These are phyloP conservation scores for Blumeria graminis DNA, from an alignment of 2,329 filamentous ascomycete genomes.

Conservation along the genomic window DNA sequence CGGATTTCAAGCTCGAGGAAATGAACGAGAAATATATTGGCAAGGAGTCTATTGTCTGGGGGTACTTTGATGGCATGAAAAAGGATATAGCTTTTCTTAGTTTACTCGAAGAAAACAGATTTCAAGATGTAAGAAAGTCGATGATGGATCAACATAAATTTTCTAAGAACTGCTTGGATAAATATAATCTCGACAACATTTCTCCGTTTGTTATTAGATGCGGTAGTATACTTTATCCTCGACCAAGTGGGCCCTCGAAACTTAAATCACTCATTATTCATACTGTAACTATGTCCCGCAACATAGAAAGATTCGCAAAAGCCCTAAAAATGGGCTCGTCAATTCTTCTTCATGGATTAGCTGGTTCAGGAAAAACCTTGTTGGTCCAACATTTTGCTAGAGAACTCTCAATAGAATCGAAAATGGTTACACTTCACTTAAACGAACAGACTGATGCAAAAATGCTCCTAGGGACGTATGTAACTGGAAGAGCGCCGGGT, in stretches of 20 bases:
- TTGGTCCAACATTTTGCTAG: constrained; percentile 61
- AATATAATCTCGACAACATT: constrained; percentile 19
- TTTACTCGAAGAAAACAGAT: constrained; percentile 26
- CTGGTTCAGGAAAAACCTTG: constrained; percentile 79
- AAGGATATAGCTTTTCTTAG: constrained; percentile 60
- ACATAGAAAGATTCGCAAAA: constrained; percentile 43
- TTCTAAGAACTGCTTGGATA: neutral
- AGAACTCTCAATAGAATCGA: constrained; percentile 51
- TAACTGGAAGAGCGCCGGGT: constrained; percentile 64
- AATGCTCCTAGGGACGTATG: constrained; percentile 82
- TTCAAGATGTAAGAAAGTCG: constrained; percentile 7
- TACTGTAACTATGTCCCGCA: constrained; percentile 48
- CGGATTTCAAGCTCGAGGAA: constrained; percentile 53
- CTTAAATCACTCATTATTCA: constrained; percentile 32
- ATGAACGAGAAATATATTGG: constrained; percentile 45
- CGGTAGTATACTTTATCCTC: constrained; percentile 41
- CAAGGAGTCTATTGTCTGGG: constrained; percentile 32
- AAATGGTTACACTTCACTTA: constrained; percentile 81
- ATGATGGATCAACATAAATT: neutral
- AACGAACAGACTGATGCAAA: constrained; percentile 98
- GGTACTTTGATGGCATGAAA: constrained; percentile 46
- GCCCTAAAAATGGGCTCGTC: constrained; percentile 45
- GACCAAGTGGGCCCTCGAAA: constrained; percentile 25
- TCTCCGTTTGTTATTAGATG: constrained; percentile 39
- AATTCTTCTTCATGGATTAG: constrained; percentile 55